Base-by-base conservation (phyloP, 495 filamentous ascomycete species). In the Neurospora sp. region DNA sequence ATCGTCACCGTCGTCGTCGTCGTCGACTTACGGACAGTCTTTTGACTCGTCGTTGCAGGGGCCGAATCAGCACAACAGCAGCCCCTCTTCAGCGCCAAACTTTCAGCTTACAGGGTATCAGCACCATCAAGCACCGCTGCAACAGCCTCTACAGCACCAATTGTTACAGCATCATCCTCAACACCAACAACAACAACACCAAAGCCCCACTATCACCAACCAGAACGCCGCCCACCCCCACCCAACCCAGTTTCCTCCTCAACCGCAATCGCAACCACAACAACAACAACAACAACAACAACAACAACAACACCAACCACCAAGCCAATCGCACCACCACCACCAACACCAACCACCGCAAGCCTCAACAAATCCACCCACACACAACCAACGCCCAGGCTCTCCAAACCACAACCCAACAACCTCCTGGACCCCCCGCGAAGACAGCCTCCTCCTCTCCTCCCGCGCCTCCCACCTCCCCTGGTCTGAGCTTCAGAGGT, bases 401-500 rank as follows among this genome's bases (percentile, higher is more conserved):
- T 31, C 47, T 0, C 47, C 47, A 14, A 3, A 4, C 22, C 53
- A 65, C 53, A 65, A 61, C 53, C 53, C 53, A 6, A 65, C 53
- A 18, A 65, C 53, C 2, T 2, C 53, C 27, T 65, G 53, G 53
- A 35, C 27, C 6, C 22, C 53, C 12, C 53, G 1, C 2, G 53
- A 65, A 65, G 53, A 65, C 53, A 1, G 7, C 53, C 27, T 31
- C 27, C 53, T 65, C 22, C 53, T 65, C 27, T 35, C 53, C 27
- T 37, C 31, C 27, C 53, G 53, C 53, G 22, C 53, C 12, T 65
- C 53, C 0, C 6, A 37, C 14, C 27, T 35, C 6, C 53, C 53
- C 71, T 94, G 92, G 92, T 83, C 84, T n/a, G 87, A 90, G 18
- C 91, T 94, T 73, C 88, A 91, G 71, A 82, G 82, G 40, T 82